Evolutionary conservation across 768 basidiomycete species (phyloP).

Genomic region (Mycena leptocephala): DNA sequence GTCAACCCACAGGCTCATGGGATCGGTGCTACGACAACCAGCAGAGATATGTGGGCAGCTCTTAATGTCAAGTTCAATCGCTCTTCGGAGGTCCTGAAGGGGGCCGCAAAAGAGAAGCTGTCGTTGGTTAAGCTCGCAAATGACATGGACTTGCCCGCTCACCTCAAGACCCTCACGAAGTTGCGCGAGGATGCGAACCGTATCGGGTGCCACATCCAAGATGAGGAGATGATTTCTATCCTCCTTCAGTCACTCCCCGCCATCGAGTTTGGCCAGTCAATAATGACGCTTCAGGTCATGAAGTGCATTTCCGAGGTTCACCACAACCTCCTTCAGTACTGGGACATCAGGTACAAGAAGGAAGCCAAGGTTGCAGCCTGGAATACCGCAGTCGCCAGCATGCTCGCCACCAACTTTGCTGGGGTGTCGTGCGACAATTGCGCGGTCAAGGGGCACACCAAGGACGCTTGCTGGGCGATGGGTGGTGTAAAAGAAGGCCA

Average conservation of each 20-base stretch:
- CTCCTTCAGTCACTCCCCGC: slow-evolving; percentile 24
- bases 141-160: neutral
- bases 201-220: slow-evolving; percentile 4
- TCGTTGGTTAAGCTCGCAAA: neutral
- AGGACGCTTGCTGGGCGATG: too few species aligned
- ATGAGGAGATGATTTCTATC: slow-evolving; percentile 11
- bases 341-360: neutral
- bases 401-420: too few species aligned
- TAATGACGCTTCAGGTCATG: neutral
- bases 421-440: too few species aligned
- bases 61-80: slow-evolving; percentile 21
- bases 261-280: slow-evolving; percentile 1
- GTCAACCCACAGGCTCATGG: slow-evolving; percentile 17
- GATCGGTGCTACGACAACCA: neutral
- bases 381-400: too few species aligned
- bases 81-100: slow-evolving; percentile 10
- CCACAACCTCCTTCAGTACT: too few species aligned
- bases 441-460: too few species aligned
- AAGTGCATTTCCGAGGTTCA: neutral
- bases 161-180: slow-evolving; percentile 18
- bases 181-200: neutral
- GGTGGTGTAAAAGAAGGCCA: too few species aligned
- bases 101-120: neutral
- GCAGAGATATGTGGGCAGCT: neutral
- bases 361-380: neutral